Evolutionary conservation across 495 filamentous ascomycete genomes (phyloP).

Genomic region (Penicillium antarcticum): DNA sequence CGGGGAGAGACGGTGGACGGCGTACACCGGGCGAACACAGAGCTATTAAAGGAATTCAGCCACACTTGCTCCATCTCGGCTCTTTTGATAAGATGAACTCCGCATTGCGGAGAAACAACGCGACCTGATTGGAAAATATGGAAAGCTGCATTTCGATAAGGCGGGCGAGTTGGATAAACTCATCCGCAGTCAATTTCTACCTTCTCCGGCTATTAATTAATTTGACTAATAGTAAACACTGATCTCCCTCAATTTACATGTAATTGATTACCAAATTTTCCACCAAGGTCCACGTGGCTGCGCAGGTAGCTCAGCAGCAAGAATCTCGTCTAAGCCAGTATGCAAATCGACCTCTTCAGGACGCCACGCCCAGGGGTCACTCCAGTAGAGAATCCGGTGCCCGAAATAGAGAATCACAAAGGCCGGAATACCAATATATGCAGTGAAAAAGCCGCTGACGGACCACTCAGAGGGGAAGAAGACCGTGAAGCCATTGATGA

Average conservation of each 20-base stretch:
- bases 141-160: not conserved
- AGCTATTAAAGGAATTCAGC: not conserved
- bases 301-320: constrained; percentile 47
- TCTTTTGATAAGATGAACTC: not conserved
- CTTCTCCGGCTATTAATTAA: not conserved
- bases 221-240: not conserved
- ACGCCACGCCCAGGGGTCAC: constrained; percentile 51
- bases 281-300: constrained; percentile 29
- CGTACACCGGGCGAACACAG: constrained; percentile 7
- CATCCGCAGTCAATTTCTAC: not conserved
- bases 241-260: not conserved
- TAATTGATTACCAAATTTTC: constrained; percentile 19
- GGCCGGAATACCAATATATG: constrained; percentile 61
- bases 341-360: constrained; percentile 55
- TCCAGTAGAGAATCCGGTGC: constrained; percentile 43
- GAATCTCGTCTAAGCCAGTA: constrained; percentile 50
- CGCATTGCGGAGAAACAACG: not conserved
- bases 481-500: constrained; percentile 63
- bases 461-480: constrained; percentile 57
- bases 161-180: not conserved
- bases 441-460: constrained; percentile 53
- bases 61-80: not conserved
- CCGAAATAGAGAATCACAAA: constrained; percentile 55
- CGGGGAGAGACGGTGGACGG: constrained; percentile 9
- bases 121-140: not conserved